Percentiles rank a stretch among this genome's conserved stretches.
Evolutionary conservation across 2,329 filamentous ascomycete species (phyloP).

Genomic region (Myriosclerotinia curreyana): DNA sequence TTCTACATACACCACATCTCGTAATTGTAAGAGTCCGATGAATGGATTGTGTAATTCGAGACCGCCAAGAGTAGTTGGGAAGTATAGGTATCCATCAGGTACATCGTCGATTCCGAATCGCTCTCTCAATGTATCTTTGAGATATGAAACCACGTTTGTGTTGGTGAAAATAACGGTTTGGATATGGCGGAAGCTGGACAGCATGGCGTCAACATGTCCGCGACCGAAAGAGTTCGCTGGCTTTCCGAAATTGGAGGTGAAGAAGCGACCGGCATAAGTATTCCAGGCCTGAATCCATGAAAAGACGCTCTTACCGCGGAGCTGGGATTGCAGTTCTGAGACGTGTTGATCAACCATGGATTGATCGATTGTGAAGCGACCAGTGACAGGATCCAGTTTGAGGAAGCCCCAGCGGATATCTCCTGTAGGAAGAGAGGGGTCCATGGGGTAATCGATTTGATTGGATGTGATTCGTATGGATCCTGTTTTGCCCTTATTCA

Average conservation of each 20-base stretch:
- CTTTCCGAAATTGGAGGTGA: slow-evolving; percentile 55
- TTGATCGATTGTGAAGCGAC: slow-evolving; percentile 55
- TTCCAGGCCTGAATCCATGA: slow-evolving; percentile 61
- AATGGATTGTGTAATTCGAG: slow-evolving; percentile 45
- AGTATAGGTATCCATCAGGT: slow-evolving; percentile 45
- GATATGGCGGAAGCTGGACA: slow-evolving; percentile 51
- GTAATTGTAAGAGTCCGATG: slow-evolving; percentile 39
- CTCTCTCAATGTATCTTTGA: slow-evolving; percentile 48
- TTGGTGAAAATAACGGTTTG: slow-evolving; percentile 50
- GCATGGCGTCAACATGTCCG: slow-evolving; percentile 54
- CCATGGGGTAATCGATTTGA: slow-evolving; percentile 13
- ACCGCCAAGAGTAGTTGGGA: slow-evolving; percentile 43
- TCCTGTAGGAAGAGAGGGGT: slow-evolving; percentile 47
- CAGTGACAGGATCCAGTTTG: slow-evolving; percentile 47
- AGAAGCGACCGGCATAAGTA: slow-evolving; percentile 55
- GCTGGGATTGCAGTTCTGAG: slow-evolving; percentile 53
- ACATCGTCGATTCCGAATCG: slow-evolving; percentile 46
- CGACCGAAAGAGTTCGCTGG: slow-evolving; percentile 54
- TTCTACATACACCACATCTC: slow-evolving; percentile 33
- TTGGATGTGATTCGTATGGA: slow-evolving; percentile 44
- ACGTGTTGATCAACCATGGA: slow-evolving; percentile 54
- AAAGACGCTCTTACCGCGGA: slow-evolving; percentile 51
- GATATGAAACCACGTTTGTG: slow-evolving; percentile 46
- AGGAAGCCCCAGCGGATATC: slow-evolving; percentile 60
- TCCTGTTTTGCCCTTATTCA: slow-evolving; percentile 59